Base-by-base conservation (phyloP, 768 basidiomycete genomes). In the Zangia roseola region DNA sequence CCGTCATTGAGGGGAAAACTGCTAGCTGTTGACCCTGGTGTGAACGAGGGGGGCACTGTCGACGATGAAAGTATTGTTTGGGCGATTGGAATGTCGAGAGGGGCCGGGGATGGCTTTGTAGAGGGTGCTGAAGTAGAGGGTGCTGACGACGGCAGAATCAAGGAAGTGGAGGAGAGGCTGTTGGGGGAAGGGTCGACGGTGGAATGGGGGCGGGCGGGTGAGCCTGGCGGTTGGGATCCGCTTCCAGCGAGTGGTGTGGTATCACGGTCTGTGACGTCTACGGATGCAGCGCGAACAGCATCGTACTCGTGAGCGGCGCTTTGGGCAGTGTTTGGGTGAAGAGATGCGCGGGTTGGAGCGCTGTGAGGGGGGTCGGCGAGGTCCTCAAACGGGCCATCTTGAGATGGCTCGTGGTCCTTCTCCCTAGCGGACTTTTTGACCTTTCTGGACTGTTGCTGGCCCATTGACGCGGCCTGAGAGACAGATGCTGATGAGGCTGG, bases 391-490 rank as follows among this genome's bases (percentile, higher is more conserved):
- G 69, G 60, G 20, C 70, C 54, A 55, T 79, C 78, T 40, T 71
- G 68, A 25, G 70, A 55, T 35, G 69, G 54, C 37, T 84, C 79
- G 63, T 74, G 79, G 58, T 83, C 84, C 70, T 81, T 82, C 68
- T 89, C 88, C 70, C 83, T 88, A 49, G 72, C 69, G 45, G 72
- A 69, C 72, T 85, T 88, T 78, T 81, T 86, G 58, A 79, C 71
- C 78, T 85, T 89, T 77, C 86, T 90, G 57, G 88, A 91, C 62
- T 83, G 81, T 72, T 87, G 85, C 68, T 90, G 88, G 72, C 89
- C 88, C 86, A 90, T 89, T 61, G 73, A 76, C 51, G 74, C 66
- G 56, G 73, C 68, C 64, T 68, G 67, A 33, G 73, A 53, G 25
- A 65, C 49, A 31, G 65, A 35, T 1, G 70, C 44, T 2, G 74